Base-by-base conservation (phyloP, 768 basidiomycete species). In the Leccinellum rugosiceps region DNA sequence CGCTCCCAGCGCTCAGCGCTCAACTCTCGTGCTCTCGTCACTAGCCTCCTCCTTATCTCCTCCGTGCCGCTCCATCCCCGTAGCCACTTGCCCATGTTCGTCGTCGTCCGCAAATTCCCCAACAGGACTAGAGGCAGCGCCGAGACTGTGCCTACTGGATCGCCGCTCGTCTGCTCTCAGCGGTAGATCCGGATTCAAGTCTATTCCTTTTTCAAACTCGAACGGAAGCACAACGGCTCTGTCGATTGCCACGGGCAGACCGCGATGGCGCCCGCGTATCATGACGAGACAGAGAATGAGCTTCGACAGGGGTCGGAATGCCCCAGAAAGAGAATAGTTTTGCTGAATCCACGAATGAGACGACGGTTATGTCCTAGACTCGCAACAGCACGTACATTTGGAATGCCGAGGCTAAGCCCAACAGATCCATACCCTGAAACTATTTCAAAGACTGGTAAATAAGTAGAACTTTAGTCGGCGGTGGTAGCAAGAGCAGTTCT, bases 241-340 rank as follows among this genome's bases (percentile, higher is more conserved):
- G 72, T 94, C 92, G 48, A 94, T 92, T 9, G 91, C 92, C 21
- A 90, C 87, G 0, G 92, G 92, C 7, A 94, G 75, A 35, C 92
- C 92, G 48, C 94, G 87, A 71, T 98, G 94, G 13, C 93, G 83
- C 8, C 94, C 94, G 56, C 97, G 89, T 59, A 99, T 80, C 92
- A 98, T 98, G 63, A 98, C 93, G 10, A 83, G 71, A 66, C 85
- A 87, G 26, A 98, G 63, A 56, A 98, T 85, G 34, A 98, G 80
- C 72, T 98, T 98, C 0, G 94, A 94, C 6, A 97, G 72, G 0
- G 88, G 82, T 14, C 80, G 77, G 57, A 95, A 85, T 10, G 87
- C 83, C 2, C 93, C 95, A 6, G 84, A 83, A 53, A 98, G 81
- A 0, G 91, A 92, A 64, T 84, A 92, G 68, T 90, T 88, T 68